phyloP scores from a whole-genome alignment of 2,329 filamentous ascomycete genomes.

The Aspergillus ochraceus region DNA sequence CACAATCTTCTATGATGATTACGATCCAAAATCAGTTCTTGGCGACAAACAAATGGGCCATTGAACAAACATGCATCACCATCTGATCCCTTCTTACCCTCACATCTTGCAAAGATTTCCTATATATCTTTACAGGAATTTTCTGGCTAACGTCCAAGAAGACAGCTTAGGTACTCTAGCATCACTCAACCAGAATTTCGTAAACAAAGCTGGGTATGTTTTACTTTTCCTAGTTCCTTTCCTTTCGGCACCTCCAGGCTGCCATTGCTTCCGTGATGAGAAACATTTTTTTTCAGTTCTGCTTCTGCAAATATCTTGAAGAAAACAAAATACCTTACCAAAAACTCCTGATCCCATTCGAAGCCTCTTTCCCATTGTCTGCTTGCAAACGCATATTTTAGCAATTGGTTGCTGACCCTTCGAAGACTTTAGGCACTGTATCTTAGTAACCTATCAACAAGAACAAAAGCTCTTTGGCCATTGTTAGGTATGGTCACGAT shows the following conservation, averaged over 20 bases:
- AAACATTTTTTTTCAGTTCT: slow-evolving; percentile 58
- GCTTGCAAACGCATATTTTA: not conserved
- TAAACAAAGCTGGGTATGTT: slow-evolving; percentile 17
- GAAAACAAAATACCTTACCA: slow-evolving; percentile 61
- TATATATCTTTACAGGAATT: slow-evolving; percentile 1
- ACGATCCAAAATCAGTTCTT: slow-evolving; percentile 52
- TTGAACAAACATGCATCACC: slow-evolving; percentile 63
- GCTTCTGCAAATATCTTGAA: slow-evolving; percentile 62
- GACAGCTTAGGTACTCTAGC: not conserved
- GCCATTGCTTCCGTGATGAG: slow-evolving; percentile 45
- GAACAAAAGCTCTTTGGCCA: not conserved
- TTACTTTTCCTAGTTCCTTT: slow-evolving; percentile 2
- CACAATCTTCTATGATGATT: slow-evolving; percentile 48
- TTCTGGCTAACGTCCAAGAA: slow-evolving; percentile 11
- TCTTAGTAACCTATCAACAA: not conserved
- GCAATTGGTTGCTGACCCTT: slow-evolving; percentile 15
- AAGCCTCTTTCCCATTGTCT: slow-evolving; percentile 9
- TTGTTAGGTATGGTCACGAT: slow-evolving; percentile 25
- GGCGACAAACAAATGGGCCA: slow-evolving; percentile 57
- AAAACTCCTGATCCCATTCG: slow-evolving; percentile 47
- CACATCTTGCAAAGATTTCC: slow-evolving; percentile 2
- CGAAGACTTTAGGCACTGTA: slow-evolving; percentile 14
- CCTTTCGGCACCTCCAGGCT: not conserved
- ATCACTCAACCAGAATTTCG: not conserved
- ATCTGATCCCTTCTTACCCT: slow-evolving; percentile 46